A percentile compares a stretch with the other conserved stretches of the same genome.
Evolutionary conservation across 1,284 basidiomycete genomes (phyloP).

Genomic region (Chiua sp.): DNA sequence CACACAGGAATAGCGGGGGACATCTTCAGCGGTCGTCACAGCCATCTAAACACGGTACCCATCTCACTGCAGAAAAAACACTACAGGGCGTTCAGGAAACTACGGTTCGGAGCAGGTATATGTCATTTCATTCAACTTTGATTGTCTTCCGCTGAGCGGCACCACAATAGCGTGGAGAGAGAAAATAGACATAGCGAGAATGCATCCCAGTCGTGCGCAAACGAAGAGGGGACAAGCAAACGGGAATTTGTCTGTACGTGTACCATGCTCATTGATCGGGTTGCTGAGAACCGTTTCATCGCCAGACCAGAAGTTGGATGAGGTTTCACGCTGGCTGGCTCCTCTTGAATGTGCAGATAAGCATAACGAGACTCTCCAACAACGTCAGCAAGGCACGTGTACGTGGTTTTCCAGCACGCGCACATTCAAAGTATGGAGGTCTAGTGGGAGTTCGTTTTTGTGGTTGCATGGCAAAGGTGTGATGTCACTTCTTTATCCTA

Average conservation of each 20-base stretch:
- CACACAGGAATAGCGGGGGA: not conserved
- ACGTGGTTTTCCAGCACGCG: not conserved
- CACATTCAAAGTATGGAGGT: not conserved
- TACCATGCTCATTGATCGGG: not conserved
- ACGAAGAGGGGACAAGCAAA: not conserved
- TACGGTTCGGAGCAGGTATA: not conserved
- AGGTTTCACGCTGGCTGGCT: not conserved
- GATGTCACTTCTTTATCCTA: not conserved
- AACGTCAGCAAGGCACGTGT: not conserved
- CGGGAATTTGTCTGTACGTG: not conserved
- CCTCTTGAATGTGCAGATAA: not conserved
- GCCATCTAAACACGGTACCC: too few relatives aligned
- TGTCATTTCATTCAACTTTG: not conserved
- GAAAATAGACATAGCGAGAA: too few relatives aligned
- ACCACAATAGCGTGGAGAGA: not conserved
- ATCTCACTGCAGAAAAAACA: too few relatives aligned
- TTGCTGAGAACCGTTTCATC: not conserved
- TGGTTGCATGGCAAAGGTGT: slow-evolving; percentile 1
- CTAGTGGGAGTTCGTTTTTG: not conserved
- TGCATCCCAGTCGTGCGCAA: not conserved
- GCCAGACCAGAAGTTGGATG: not conserved
- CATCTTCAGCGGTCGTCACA: not conserved
- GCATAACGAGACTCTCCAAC: not conserved
- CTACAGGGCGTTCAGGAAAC: not conserved
- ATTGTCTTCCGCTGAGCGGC: not conserved